phyloP scores from a whole-genome alignment of 2,329 filamentous ascomycete species.

The Colletotrichum falcatum region DNA sequence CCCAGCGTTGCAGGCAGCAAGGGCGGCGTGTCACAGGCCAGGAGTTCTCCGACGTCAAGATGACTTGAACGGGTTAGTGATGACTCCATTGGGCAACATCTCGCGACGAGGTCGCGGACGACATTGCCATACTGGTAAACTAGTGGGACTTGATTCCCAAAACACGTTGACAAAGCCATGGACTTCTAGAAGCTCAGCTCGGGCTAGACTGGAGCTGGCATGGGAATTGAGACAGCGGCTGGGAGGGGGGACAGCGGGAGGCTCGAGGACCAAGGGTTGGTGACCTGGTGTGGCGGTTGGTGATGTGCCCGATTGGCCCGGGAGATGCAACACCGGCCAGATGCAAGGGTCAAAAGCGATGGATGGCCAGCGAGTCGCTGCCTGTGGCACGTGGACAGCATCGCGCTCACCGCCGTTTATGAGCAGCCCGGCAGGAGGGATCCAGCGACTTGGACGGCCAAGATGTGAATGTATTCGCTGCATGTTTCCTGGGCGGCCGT shows the following conservation, averaged over 20 bases:
- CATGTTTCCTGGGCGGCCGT: not conserved
- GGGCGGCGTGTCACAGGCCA: slow-evolving; percentile 32
- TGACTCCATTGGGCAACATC: not conserved
- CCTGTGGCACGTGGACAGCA: slow-evolving; percentile 9
- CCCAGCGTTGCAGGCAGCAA: slow-evolving; percentile 29
- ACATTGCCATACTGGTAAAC: not conserved
- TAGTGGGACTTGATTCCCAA: not conserved
- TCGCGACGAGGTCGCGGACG: not conserved
- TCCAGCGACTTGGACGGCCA: not conserved
- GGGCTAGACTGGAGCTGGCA: not conserved
- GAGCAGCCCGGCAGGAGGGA: not conserved
- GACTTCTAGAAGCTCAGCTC: slow-evolving; percentile 20
- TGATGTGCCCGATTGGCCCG: slow-evolving; percentile 25
- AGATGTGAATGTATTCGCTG: slow-evolving; percentile 3
- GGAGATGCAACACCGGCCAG: not conserved
- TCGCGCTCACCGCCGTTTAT: slow-evolving; percentile 34
- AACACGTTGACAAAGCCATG: slow-evolving; percentile 1
- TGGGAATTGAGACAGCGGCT: not conserved
- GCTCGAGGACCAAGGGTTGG: not conserved
- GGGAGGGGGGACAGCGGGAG: not conserved
- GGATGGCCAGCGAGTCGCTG: not conserved
- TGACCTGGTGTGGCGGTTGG: not conserved
- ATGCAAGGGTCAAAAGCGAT: slow-evolving; percentile 1
- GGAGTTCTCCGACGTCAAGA: slow-evolving; percentile 13
- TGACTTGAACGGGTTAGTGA: slow-evolving; percentile 5